Base-by-base conservation (phyloP, 2,329 filamentous ascomycete genomes). In the Phaeomoniella chlamydospora region DNA sequence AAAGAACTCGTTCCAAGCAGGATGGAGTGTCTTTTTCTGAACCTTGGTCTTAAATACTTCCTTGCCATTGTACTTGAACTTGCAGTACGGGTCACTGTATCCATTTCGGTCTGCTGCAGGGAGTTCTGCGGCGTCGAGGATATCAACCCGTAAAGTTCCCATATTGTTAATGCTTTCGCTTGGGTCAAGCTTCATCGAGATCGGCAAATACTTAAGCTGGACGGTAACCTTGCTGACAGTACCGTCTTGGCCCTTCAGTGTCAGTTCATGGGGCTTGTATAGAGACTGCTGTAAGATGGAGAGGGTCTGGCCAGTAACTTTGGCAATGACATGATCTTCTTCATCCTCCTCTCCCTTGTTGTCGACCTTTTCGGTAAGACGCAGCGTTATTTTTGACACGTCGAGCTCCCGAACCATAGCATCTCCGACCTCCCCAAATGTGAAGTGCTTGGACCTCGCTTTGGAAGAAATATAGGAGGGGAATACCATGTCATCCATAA, bases 81-180 rank as follows among this genome's bases (percentile, higher is more conserved):
- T 88, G 71, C 83, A 92, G 65, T 88, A 98, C 3, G 90, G 90
- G 52, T 98, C 90, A 49, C 86, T 94, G 70, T 81, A 96, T 47
- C 90, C 90, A 53, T 98, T 98, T 19, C 86, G 78, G 52, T 98
- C 90, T 17, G 88, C 88, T 1, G 90, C 78, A 5, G 90, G 90
- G n/a, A 98, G 72, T 40, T 94, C 79, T 5, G 73, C 64, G 13
- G 79, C 90, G 55, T 94, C 86, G 26, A 96, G 64, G 13, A 98
- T 72, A 49, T 96, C 86, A n/a, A 98, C 84, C 14, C 87, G 82
- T 15, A 98, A 76, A 39, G 77, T 87, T 40, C 90, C 90, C 75
- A 94, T 93, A 60, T 98, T 98, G 72, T 94, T 96, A 68, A 98
- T 94, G 51, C 86, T 94, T 60, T 98, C 90, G 49, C 78, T 85